A percentile compares a stretch with the other conserved stretches of the same genome.
Evolutionary conservation across 176 grass and related monocot species (phyloP).

Genomic region (Alopecurus myosuroides): DNA sequence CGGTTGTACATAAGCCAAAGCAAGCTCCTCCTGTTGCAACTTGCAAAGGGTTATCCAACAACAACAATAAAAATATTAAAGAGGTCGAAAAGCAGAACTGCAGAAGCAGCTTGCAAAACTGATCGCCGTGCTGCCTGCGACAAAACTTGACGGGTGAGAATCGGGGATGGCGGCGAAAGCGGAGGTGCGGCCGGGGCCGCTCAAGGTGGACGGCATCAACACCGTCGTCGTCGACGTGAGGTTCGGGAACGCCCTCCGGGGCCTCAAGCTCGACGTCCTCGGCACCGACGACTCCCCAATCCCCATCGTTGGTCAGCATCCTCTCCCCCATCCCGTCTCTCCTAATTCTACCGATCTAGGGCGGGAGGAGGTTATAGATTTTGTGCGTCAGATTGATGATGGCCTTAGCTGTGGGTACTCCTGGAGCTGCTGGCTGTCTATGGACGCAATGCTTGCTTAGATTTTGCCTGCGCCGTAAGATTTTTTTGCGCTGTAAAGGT

Average conservation of each 20-base stretch:
- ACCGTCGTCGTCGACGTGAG: not conserved
- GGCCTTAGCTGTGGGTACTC: not conserved
- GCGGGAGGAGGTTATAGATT: not conserved
- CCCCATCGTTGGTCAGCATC: slow-evolving; percentile 45
- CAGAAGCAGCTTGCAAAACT: not conserved
- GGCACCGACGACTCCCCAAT: slow-evolving; percentile 71
- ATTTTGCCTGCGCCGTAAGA: not conserved
- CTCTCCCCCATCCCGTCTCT: not conserved
- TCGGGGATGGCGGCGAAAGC: not conserved
- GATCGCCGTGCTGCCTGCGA: not conserved
- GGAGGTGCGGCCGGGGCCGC: not conserved
- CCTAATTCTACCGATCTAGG: not conserved
- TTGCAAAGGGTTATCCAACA: no score
- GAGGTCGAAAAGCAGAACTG: not conserved
- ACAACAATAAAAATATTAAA: no score
- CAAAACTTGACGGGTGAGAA: not conserved
- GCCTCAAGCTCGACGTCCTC: slow-evolving; percentile 82
- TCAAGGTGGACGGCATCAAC: not conserved
- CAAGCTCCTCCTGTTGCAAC: no score
- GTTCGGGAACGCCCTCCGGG: slow-evolving; percentile 59
- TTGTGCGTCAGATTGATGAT: not conserved
- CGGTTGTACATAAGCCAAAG: no score
- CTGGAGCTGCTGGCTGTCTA: not conserved
- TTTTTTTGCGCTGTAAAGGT: not conserved
- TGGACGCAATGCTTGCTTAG: not conserved